phyloP scores from a whole-genome alignment of 768 basidiomycete species.

The Hygrophorus russula region DNA sequence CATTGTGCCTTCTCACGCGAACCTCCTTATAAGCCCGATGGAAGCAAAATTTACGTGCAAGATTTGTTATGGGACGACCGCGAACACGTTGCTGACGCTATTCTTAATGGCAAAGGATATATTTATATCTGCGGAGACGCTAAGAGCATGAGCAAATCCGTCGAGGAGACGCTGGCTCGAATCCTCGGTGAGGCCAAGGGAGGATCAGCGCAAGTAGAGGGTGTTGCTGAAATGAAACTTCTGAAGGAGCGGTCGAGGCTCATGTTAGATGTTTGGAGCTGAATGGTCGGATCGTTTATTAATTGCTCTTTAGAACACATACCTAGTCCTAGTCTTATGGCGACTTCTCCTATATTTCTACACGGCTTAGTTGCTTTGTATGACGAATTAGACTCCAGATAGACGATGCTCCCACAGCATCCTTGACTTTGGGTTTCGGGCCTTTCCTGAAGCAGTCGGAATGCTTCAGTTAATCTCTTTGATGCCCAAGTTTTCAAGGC shows the following conservation, averaged over 20 bases:
- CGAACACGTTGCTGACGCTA: slow-evolving; percentile 74
- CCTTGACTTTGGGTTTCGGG: no score
- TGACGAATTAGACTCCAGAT: no score
- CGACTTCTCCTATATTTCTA: no score
- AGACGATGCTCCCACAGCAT: no score
- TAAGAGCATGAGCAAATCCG: slow-evolving; percentile 90
- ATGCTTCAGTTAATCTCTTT: no score
- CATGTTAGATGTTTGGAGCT: slow-evolving; percentile 87
- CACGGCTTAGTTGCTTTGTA: no score
- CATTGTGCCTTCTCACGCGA: slow-evolving; percentile 88
- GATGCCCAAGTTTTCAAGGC: no score
- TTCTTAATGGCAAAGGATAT: slow-evolving; percentile 93
- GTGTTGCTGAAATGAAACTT: slow-evolving; percentile 83
- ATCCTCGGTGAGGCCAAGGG: slow-evolving; percentile 93
- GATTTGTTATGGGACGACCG: slow-evolving; percentile 87
- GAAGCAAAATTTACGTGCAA: slow-evolving; percentile 98
- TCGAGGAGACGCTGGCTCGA: slow-evolving; percentile 78
- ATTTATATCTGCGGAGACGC: slow-evolving; percentile 97
- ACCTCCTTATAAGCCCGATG: slow-evolving; percentile 74
- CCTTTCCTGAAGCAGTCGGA: no score
- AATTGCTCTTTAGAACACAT: no score
- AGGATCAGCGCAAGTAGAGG: slow-evolving; percentile 79
- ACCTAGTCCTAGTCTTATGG: no score
- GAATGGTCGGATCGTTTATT: background rate
- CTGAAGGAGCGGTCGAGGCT: slow-evolving; percentile 89